Base-by-base conservation (phyloP, 2,329 filamentous ascomycete species). In the Tolypocladium guangdongense region DNA sequence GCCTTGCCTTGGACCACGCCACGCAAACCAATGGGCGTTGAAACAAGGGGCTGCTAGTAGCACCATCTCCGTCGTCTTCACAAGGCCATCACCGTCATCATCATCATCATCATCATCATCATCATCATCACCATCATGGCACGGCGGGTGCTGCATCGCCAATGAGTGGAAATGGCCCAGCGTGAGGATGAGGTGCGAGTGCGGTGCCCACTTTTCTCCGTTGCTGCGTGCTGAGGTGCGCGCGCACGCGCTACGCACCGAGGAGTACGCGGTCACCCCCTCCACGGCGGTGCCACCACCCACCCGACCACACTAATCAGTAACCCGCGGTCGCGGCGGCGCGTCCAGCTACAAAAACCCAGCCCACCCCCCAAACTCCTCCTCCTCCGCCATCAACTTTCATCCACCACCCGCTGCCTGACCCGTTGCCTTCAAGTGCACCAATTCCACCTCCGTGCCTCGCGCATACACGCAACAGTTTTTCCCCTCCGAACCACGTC, bases 331-430 rank as follows among this genome's bases (percentile, higher is more conserved):
- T 67, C 66, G 68, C 67, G 68, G 60, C 62, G 68, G 70, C 75
- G 74, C 77, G 74, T 75, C 71, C 75, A 79, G 74, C 75, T 82
- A 83, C 79, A 82, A 81, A 82, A 81, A 71, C 70, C 71, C 74
- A 72, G 66, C 64, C 66, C 66, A 68, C 74, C 75, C 77, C 77
- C 76, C 74, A 68, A 68, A 74, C 71, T 65, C 70, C 69, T 68
- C 68, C 67, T 65, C 63, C 64, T 67, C 67, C 71, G 68, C 70
- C 74, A 71, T 72, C 72, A 73, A 71, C 71, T 71, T 67, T 71
- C 60, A 65, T 64, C 49, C 64, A 65, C 59, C 65, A 66, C 62
- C 60, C 62, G 64, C 66, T 63, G 63, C 58, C 60, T 68, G 64
- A 64, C 64, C 60, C 64, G 60, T 60, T 62, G 59, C 56, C 55